Base-by-base conservation (phyloP, 352 stramenopile genomes). In the Phytophthora sp. region DNA sequence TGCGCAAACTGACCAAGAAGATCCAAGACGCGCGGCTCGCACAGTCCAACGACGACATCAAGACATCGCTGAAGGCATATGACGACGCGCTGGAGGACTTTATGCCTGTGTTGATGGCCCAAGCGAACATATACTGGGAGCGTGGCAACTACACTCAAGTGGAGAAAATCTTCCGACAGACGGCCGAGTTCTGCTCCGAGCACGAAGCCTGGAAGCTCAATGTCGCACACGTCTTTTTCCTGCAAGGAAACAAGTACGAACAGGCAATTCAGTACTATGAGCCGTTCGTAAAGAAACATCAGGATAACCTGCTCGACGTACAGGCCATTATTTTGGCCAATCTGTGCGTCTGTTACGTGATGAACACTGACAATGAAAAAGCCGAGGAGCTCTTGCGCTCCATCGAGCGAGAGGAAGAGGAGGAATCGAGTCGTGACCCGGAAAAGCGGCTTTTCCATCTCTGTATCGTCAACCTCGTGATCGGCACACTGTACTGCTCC, bases 381-480 rank as follows among this genome's bases (percentile, higher is more conserved):
- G 96, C 97, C 9, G 96, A 99, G 63, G 91, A 98, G 63, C 85
- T 99, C 11, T 91, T 99, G 75, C 88, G 94, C 20, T 92, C 89
- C 20, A 97, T 99, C 54, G 95, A 99, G 75, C 95, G 93, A 26
- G 94, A 98, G 68, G 96, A 99, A 61, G 90, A 98, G 50, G 80
- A 95, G 24, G 82, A 97, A 51, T 88, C 84, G 18, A 86, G 74
- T 44, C 87, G 87, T 21, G 90, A 98, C 24, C 91, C 93, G 1
- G 87, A 98, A 29, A 96, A 98, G 64, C 77, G 91, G 27, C 80
- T 91, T 45, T 94, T 97, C 69, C 96, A 99, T 67, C 79, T 98
- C n/a, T 99, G 96, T 72, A 99, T 99, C 53, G 93, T 99, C 49
- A 99, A 99, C 70, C 84, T 99, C 12, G 95, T 98, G 30, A 99